Base-by-base conservation (phyloP, 2,329 filamentous ascomycete genomes). In the Trichothecium roseum region DNA sequence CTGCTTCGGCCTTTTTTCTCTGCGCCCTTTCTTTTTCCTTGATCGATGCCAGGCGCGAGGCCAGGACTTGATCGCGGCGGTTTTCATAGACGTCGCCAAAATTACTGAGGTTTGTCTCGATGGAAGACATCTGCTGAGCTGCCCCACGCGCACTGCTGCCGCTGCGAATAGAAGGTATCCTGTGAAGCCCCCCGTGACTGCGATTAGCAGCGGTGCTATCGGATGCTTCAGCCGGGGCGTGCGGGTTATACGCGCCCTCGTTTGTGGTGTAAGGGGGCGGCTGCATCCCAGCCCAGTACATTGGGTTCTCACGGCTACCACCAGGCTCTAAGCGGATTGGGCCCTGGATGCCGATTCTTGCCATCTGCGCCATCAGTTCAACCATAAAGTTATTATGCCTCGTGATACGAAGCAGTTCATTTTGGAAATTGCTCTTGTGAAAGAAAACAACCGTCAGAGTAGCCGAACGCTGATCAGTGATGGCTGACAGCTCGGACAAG, bases 381-480 rank as follows among this genome's bases (percentile, higher is more conserved):
- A 83, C 87, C 45, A 93, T 87, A 58, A 96, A 94, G 54, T 88
- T 91, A 68, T 95, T 95, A 49, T 91, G 84, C 14, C 89, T 77
- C 47, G 83, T 84, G 3, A 96, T 72, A 62, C 89, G 87, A 17
- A 95, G 69, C 30, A 93, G 68, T 54, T 96, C 89, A 53, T 95
- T 95, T 55, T 96, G 89, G 74, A 84, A 95, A 56, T 89, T 95
- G 40, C 82, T 86, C 59, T 95, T 95, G 72, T 95, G 94, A 67
- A 95, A 95, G 66, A 94, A 94, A 50, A 95, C 80, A 38, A 96
- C 78, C 57, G 94, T 95, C 51, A 95, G 72, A 4, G 79, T 87
- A 51, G 94, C 80, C 5, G 81, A 84, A 53, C 89, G 85, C 26
- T 87, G 84, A 48, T 94, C 81, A 17, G 80, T 77, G 35, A 96